Base-by-base conservation (phyloP, 148 eudicot genomes). In the Diospyros lotus region DNA sequence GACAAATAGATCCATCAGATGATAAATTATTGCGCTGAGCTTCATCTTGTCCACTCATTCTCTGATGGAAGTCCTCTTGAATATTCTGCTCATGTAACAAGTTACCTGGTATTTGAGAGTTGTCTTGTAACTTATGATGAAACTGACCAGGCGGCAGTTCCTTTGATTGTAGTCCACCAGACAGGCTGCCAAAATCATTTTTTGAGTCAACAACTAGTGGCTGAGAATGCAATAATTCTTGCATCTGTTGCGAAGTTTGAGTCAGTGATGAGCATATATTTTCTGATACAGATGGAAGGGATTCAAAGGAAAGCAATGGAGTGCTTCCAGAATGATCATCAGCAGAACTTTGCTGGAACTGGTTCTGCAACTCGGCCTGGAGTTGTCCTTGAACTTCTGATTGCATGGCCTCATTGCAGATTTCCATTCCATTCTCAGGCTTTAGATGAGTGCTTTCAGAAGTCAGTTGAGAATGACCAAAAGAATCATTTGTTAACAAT, bases 11-110 rank as follows among this genome's bases (percentile, higher is more conserved):
- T 63, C 81, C 79, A 65, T 83, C 93, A 59, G 85, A 83, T 17
- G 93, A 78, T 80, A 88, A 72, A 72, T 87, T 88, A 68, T 85
- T 92, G 80, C 76, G 74, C 77, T 87, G 87, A 81, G 97, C 96
- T 79, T 84, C 88, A 79, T 88, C 94, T 82, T 83, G 86, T 79
- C 86, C 86, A 59, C 44, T 80, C 73, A 88, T 80, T 81, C 89
- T 81, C 72, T 91, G 90, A 68, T 77, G 82, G 64, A 84, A 88
- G 53, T 92, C 97, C 76, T 86, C 87, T 67, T 86, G 96, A 71
- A 95, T 73, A 66, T 78, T 76, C 61, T 81, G 86, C 61, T 87
- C 88, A 79, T 77, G 82, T 48, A 83, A 80, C 51, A 78, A 58
- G 71, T 84, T 84, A 72, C 82, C 88, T 8, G 81, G 55, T 78